Percentiles rank a stretch among this genome's conserved stretches.
Conservation (phyloP, 108 stramenopile genomes). For the Aurantiochytrium sp. region DNA sequence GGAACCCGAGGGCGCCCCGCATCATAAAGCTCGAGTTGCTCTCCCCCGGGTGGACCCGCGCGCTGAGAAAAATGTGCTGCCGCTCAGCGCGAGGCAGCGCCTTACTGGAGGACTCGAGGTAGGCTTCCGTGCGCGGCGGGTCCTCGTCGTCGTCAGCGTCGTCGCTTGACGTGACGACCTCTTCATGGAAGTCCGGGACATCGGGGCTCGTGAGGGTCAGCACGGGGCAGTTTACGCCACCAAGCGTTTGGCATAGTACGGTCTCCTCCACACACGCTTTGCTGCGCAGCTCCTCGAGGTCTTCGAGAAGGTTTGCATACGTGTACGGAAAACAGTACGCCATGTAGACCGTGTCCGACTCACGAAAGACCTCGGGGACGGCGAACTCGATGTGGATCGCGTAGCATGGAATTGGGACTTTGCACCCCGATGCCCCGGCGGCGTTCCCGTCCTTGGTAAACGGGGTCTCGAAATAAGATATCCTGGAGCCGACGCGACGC, state of each 20-base stretch:
- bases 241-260: conserved; percentile 50
- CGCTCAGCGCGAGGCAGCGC: no score
- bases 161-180: no score
- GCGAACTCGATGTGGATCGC: background rate
- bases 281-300: background rate
- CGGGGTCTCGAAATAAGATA: conserved; percentile 43
- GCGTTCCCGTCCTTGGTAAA: background rate
- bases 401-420: conserved; percentile 37
- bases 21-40: conserved; percentile 60
- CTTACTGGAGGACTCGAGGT: no score
- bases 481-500: conserved; percentile 38
- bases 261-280: conserved; percentile 3
- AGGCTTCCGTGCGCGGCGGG: no score
- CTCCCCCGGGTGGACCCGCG: conserved; percentile 65
- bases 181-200: no score
- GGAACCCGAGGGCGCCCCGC: conserved; percentile 58
- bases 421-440: no score
- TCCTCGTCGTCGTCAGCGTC: background rate
- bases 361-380: background rate
- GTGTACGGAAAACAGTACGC: conserved; percentile 66
- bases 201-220: conserved; percentile 51
- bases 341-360: conserved; percentile 35
- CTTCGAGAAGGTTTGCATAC: conserved; percentile 44
- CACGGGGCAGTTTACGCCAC: conserved; percentile 52
- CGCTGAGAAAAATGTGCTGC: conserved; percentile 27